These are phyloP conservation scores for Quillaja saponaria DNA, from an alignment of 306 rosid species.

Conservation along the genomic window DNA sequence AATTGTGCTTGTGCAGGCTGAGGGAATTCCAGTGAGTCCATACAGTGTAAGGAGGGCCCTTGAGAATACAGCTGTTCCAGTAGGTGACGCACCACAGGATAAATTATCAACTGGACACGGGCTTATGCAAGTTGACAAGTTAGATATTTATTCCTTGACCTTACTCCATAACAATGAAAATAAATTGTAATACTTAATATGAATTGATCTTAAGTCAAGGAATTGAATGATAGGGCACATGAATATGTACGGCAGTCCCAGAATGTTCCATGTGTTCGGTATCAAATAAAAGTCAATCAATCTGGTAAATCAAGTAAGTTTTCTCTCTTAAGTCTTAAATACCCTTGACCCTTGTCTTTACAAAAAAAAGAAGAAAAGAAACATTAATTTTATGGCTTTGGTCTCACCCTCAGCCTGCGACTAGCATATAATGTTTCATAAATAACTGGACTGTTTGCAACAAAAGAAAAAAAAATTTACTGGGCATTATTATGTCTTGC, in stretches of 20 bases:
- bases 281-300: constrained; percentile 69
- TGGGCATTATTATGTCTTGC: no score
- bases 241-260: constrained; percentile 69
- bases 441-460: constrained; percentile 1
- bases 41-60: constrained; percentile 85
- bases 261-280: constrained; percentile 68
- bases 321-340: constrained; percentile 25
- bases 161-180: constrained; percentile 13
- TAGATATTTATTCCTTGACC: constrained; percentile 38
- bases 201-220: constrained; percentile 20
- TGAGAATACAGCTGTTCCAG: constrained; percentile 77
- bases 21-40: constrained; percentile 86
- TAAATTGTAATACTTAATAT: constrained; percentile 25
- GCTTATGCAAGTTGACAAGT: constrained; percentile 99
- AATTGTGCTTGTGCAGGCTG: constrained; percentile 71
- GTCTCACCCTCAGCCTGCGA: no score
- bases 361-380: constrained; percentile 15
- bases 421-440: constrained; percentile 10
- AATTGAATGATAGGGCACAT: constrained; percentile 70
- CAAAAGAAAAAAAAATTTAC: constrained; percentile 1
- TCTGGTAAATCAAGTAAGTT: constrained; percentile 86
- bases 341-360: constrained; percentile 15
- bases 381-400: constrained; percentile 21
- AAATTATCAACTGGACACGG: constrained; percentile 91
- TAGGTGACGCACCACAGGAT: constrained; percentile 79